Conservation (phyloP, 192 early-diverging fungal genomes). For the Coemansia sp. region DNA sequence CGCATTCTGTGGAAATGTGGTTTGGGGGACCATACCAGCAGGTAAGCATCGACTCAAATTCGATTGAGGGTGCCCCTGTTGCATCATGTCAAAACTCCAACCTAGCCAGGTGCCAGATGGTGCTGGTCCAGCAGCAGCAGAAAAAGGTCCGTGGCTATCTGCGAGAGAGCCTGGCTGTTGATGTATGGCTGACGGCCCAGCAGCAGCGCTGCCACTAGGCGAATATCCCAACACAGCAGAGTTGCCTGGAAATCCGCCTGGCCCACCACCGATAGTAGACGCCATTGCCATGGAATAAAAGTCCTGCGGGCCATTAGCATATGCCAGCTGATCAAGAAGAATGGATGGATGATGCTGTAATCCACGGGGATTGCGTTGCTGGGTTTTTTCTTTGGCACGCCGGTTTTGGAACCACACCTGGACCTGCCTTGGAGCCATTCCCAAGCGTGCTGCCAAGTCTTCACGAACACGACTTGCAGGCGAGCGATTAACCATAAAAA, state of each 20-base stretch:
- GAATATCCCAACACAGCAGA: conserved; percentile 17
- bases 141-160: conserved; percentile 25
- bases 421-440: conserved; percentile 73
- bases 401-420: conserved; percentile 89
- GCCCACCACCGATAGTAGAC: conserved; percentile 12
- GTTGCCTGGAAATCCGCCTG: conserved; percentile 9
- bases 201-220: background rate
- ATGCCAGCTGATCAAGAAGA: conserved; percentile 34
- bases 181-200: conserved; percentile 1
- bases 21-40: conserved; percentile 7
- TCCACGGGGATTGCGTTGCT: conserved; percentile 44
- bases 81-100: conserved; percentile 29
- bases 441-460: conserved; percentile 62
- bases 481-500: conserved; percentile 69
- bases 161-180: conserved; percentile 21
- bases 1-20: background rate
- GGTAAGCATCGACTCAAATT: background rate
- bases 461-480: conserved; percentile 67
- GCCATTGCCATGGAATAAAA: conserved; percentile 42
- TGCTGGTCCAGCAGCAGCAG: conserved; percentile 13
- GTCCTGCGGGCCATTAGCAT: conserved; percentile 26
- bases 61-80: conserved; percentile 8
- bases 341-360: conserved; percentile 29
- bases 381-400: conserved; percentile 75
- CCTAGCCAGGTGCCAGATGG: conserved; percentile 32